Percentiles rank a stretch among this genome's conserved stretches.
phyloP scores from a whole-genome alignment of 805 yeast species.

The Wickerhamiella brachini region DNA sequence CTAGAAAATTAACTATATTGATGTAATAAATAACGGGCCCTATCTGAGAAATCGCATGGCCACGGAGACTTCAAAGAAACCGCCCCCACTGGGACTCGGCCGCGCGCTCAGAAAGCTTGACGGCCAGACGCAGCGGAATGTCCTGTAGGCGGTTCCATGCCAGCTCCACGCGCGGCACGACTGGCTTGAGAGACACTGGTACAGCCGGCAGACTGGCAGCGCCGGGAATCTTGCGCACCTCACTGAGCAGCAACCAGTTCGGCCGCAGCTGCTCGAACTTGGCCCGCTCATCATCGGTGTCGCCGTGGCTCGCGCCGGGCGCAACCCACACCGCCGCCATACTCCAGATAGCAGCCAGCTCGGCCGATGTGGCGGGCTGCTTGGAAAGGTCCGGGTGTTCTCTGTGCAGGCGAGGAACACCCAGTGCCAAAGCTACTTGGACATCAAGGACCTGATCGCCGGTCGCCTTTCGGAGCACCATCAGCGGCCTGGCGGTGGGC shows the following conservation, averaged over 20 bases:
- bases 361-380: slow-evolving; percentile 9
- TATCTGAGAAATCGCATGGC: too few relatives aligned
- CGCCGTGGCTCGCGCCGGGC: background rate
- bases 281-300: background rate
- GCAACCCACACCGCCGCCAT: background rate
- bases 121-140: background rate
- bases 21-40: too few relatives aligned
- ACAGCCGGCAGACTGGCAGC: background rate
- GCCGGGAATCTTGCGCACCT: background rate
- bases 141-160: background rate
- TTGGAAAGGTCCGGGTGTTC: slow-evolving; percentile 19
- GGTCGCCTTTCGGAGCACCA: slow-evolving; percentile 9
- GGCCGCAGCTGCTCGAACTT: background rate
- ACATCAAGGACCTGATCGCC: slow-evolving; percentile 19
- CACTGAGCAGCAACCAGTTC: slow-evolving; percentile 1
- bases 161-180: background rate
- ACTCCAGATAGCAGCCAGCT: background rate
- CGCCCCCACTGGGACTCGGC: background rate
- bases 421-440: slow-evolving; percentile 21
- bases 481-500: slow-evolving; percentile 14
- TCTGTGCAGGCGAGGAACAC: slow-evolving; percentile 18
- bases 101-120: background rate
- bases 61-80: too few relatives aligned
- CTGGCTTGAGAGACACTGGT: background rate
- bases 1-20: too few relatives aligned